Evolutionary conservation across 2,329 filamentous ascomycete species (phyloP), one percentile per base, ranked within the genome.

Genomic region (Raffaelea deltoideospora): DNA sequence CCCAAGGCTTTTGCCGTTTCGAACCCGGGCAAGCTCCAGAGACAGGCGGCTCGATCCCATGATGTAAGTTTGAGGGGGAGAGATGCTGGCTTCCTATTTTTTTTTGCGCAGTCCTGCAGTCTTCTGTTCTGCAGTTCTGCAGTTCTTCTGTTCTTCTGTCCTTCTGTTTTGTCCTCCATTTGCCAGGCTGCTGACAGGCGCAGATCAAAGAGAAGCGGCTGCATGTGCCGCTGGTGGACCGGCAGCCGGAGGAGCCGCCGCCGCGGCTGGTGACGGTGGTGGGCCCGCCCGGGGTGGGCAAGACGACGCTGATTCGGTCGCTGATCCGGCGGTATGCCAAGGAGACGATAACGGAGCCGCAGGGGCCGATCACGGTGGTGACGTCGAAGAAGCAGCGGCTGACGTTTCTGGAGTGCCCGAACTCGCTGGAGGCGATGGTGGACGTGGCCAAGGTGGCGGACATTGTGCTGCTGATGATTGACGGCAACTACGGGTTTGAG

Each of bases 401-500:
- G 34, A 98, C 90, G 0, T 95, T 98, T 54, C 63, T 98, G 52
- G 90, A 98, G 72, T 94, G 85, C 52, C 87, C 92, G n/a, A 88
- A 96, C 53, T 86, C 90, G 48, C 72, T 98, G 37, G 87, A 92
- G 43, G 81, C 83, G 46, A 95, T 96, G 84, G 87, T 98, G 45
- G 90, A 98, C 57, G 72, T 95, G 39, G 84, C 90, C 41, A 98
- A 98, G 60, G 83, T 98, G 31, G 90, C 92, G 15, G 90, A 98
- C 55, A 95, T 98, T 50, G 84, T 96, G 6, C 68, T 98, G 34
- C 70, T 98, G 39, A 90, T 98, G 83, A 98, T 98, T 48, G 90
- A 98, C 53, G 92, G 90, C 38, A 96, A 96, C 60, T 98, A 82
- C 51, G 92, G 90, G 13, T 98, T 98, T 53, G 90, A 98, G 61